Evolutionary conservation across 352 stramenopile species (phyloP), one percentile per base, ranked within the genome.

Genomic region (Thalassiosira livingstoniorum): DNA sequence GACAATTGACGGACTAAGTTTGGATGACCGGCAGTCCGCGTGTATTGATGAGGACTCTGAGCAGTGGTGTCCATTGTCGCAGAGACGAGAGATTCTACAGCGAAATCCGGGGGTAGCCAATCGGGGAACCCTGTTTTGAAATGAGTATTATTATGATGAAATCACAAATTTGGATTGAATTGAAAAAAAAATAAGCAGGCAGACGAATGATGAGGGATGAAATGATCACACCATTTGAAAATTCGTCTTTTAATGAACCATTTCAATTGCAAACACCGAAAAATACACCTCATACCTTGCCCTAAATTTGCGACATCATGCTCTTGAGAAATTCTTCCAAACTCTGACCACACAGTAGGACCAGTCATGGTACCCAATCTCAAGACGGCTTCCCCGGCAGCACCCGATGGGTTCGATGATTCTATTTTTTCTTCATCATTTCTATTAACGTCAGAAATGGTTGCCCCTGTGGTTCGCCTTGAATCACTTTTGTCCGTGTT

Each of bases 281-380:
- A n/a, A n/a, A n/a, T n/a, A 53, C 2, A 18, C 21, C 31, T 42
- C 42, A 23, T n/a, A 70, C 65, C 97, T 88, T 99, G 97, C 4
- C 96, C 97, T 51, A 99, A 90, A 85, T 99, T 99, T 53, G 98
- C 94, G 4, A 92, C 63, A 18, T 87, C 71, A 68, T 84, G 58
- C 78, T 93, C 82, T 72, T 86, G 77, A n/a, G 85, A 79, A 23
- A 94, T 72, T 34, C 88, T 43, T 21, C 71, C 82, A 75, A 94
- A 94, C 80, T 93, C 86, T 18, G 82, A 90, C 90, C 90, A 94
- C 11, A 94, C 90, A 0, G 90, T 94, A 7, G 90, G 88, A 51
- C 78, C 86, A 18, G 82, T 80, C 39, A 57, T 83, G 32, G 53
- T 58, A 5, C 87, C 87, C 18, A 92, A 68, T 54, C 89, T 32